Conservation (phyloP, 2,329 filamentous ascomycete species). For the Tolypocladium inflatum region DNA sequence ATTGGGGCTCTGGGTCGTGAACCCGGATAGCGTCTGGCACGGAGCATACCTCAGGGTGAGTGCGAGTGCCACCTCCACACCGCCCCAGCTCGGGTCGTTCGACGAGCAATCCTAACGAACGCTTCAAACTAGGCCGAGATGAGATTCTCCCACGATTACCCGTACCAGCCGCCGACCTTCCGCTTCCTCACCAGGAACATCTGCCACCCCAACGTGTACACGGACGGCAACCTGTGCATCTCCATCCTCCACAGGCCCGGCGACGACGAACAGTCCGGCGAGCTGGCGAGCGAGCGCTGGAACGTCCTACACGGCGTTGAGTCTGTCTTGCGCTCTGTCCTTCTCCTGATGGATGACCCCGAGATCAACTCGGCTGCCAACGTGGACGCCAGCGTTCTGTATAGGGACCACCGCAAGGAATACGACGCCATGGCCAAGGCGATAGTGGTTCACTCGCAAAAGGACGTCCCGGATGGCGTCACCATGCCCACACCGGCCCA, state of each 20-base stretch:
- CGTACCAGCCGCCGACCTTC: constrained; percentile 81
- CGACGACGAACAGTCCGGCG: constrained; percentile 86
- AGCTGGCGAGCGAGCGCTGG: constrained; percentile 86
- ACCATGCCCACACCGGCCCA: constrained; percentile 71
- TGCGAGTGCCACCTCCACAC: neutral
- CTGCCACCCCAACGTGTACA: constrained; percentile 90
- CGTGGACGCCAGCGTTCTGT: constrained; percentile 81
- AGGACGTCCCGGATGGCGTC: constrained; percentile 71
- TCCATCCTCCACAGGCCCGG: constrained; percentile 91
- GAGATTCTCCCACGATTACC: constrained; percentile 81
- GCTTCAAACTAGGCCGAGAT: constrained; percentile 55
- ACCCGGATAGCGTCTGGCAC: constrained; percentile 84
- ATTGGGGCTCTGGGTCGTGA: constrained; percentile 83
- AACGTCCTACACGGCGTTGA: constrained; percentile 89
- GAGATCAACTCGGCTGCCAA: constrained; percentile 92
- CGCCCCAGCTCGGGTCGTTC: neutral
- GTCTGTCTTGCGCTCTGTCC: constrained; percentile 84
- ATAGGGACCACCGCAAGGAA: constrained; percentile 59
- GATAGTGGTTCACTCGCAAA: constrained; percentile 63
- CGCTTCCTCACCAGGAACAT: constrained; percentile 67
- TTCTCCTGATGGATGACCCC: constrained; percentile 86
- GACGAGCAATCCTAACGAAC: neutral
- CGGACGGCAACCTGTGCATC: constrained; percentile 86
- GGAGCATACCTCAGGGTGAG: constrained; percentile 77
- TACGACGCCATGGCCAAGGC: constrained; percentile 64